Conservation (phyloP, 2,329 filamentous ascomycete species). For the Sphaerulina vaccinii region DNA sequence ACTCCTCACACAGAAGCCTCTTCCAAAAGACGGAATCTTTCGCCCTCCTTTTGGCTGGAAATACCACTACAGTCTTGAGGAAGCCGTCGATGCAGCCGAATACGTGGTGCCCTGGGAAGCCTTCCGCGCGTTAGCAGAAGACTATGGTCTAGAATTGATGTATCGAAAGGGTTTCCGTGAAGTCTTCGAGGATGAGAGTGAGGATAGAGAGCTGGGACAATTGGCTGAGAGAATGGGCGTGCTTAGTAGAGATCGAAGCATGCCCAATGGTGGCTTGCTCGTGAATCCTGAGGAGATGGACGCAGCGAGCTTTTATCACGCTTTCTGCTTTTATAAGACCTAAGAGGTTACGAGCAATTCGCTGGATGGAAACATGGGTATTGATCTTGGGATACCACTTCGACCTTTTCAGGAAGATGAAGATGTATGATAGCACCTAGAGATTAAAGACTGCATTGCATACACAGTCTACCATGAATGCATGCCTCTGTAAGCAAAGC, state of each 20-base stretch:
- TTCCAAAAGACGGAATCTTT: slow-evolving; percentile 81
- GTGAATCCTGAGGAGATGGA: slow-evolving; percentile 88
- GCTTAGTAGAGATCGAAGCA: slow-evolving; percentile 61
- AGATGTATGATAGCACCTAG: too few relatives aligned
- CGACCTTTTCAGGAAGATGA: too few relatives aligned
- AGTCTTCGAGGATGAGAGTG: slow-evolving; percentile 88
- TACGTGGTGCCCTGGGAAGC: slow-evolving; percentile 98
- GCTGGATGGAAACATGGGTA: too few relatives aligned
- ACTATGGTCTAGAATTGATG: slow-evolving; percentile 93
- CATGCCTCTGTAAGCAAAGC: too few relatives aligned
- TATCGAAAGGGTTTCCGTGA: slow-evolving; percentile 90
- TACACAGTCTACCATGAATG: too few relatives aligned
- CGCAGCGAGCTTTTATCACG: slow-evolving; percentile 84
- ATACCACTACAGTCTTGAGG: slow-evolving; percentile 93
- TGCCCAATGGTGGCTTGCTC: slow-evolving; percentile 55
- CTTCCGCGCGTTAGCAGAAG: slow-evolving; percentile 90
- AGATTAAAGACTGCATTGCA: too few relatives aligned
- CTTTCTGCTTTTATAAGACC: slow-evolving; percentile 91
- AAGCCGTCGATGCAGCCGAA: slow-evolving; percentile 95
- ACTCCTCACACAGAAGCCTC: slow-evolving; percentile 28
- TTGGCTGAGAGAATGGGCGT: slow-evolving; percentile 97
- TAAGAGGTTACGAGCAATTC: too few relatives aligned
- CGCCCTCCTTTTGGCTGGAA: slow-evolving; percentile 96
- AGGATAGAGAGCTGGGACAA: slow-evolving; percentile 75
- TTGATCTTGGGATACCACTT: too few relatives aligned